Base-by-base conservation (phyloP, 768 basidiomycete genomes). In the Phallus indusiatus region DNA sequence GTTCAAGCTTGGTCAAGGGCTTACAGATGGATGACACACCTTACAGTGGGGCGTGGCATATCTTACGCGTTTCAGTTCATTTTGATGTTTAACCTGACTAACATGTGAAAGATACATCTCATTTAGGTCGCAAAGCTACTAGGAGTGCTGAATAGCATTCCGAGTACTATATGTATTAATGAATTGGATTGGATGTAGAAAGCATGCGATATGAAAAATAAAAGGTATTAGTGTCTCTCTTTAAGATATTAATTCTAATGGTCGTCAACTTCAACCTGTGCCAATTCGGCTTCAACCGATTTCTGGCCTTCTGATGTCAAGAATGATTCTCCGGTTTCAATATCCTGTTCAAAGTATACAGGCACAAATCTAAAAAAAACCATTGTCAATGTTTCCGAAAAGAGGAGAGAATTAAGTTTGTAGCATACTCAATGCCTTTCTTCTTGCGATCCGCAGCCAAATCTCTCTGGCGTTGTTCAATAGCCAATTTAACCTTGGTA, bases 401-500 rank as follows among this genome's bases (percentile, higher is more conserved):
- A 28, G 34, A 17, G 9, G 54, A 55, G 20, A 20, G 5, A 34
- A n/a, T 28, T 20, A 7, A 47, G 34, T 17, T 5, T 11, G 11
- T 50, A 33, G 87, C 90, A 76, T 67, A 95, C 90, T 81, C 78
- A 33, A 81, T 70, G 17, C 87, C 90, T 59, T 82, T 87, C 70
- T 78, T 80, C 77, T 91, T 94, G 72, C 92, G 78, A 70, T 92
- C 90, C 11, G 86, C 88, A 6, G 93, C 90, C 34, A 84, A 81
- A 61, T 97, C 94, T 54, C 96, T 76, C 76, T 98, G 96, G 67
- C 70, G 81, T 79, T 98, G 95, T 74, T 99, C 96, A 58, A 99
- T 95, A 5, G 72, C 71, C 55, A 93, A 81, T 78, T 99, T 99
- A 75, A 88, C 82, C 76, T 79, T 88, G 59, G 92, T 97, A 55